Base-by-base conservation (phyloP, 495 filamentous ascomycete genomes). In the Astrothelium subdiscretum region DNA sequence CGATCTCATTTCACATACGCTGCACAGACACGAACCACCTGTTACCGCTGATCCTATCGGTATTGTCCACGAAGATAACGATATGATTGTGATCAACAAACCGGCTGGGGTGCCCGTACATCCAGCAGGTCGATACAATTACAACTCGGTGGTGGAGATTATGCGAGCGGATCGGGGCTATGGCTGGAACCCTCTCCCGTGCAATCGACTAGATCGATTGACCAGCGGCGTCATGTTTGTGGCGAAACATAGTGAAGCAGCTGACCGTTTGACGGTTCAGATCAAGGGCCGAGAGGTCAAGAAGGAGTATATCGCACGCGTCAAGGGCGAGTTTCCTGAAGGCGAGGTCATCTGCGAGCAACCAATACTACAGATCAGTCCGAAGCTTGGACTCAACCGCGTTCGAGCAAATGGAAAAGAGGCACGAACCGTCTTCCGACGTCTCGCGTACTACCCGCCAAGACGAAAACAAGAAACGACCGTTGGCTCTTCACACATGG, bases 161-260 rank as follows among this genome's bases (percentile, higher is more conserved):
- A 85, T 98, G 81, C 87, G 88, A 63, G 78, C 87, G 2, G 86
- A 96, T 69, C 79, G 90, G 59, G 80, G 83, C 8, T 73, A 80
- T n/a, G 76, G 76, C 8, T 95, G 82, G 74, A 77, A 87, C 59
- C 89, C 92, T 0, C 77, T 91, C 52, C 87, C 95, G 0, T 96
- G 91, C 76, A 96, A 98, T 69, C 81, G 94, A 38, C 83, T 98
- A n/a, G 94, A 98, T 70, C 79, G 94, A 51, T 74, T 98, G 62
- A 98, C 94, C 0, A 95, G 90, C 57, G 94, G 94, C 27, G 84
- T 98, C 64, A 98, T 98, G 94, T 98, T 98, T 74, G 86, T 97
- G 61, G 92, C 87, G 12, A 97, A 97, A 70, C 78, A 86, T 57
- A 75, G 84, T 51, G 83, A 86, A 70, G 89, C 88, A 0, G 92